Conservation (phyloP, 345 rosid genomes). For the Turritis glabra region DNA sequence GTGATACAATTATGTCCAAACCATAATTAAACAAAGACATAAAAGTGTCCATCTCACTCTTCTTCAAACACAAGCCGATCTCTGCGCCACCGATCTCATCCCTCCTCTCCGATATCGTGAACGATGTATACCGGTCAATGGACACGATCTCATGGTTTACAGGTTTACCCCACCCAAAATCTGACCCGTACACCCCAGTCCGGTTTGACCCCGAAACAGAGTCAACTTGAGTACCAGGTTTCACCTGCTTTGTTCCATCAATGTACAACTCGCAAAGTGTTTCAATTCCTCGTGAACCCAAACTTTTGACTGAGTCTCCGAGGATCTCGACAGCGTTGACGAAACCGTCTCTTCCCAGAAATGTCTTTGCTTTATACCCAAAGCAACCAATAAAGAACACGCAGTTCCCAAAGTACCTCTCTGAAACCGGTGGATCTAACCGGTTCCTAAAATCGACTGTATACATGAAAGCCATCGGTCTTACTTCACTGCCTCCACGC, state of each 20-base stretch:
- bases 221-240: constrained; percentile 13
- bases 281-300: constrained; percentile 2
- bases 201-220: constrained; percentile 33
- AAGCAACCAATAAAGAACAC: neutral
- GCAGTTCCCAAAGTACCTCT: constrained; percentile 44
- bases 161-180: constrained; percentile 36
- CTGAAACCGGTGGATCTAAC: constrained; percentile 30
- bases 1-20: neutral
- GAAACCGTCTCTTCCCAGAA: constrained; percentile 26
- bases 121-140: constrained; percentile 15
- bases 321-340: constrained; percentile 5
- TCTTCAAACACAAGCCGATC: constrained; percentile 25
- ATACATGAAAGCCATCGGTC: constrained; percentile 9
- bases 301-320: neutral
- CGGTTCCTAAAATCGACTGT: constrained; percentile 38
- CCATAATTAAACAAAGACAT: constrained; percentile 16
- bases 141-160: constrained; percentile 12
- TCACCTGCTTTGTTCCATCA: neutral
- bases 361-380: neutral
- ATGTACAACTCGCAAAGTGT: neutral
- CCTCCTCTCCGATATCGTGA: constrained; percentile 28
- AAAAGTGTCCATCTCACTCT: constrained; percentile 23
- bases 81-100: constrained; percentile 30
- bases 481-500: constrained; percentile 5
- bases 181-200: constrained; percentile 17